These are phyloP conservation scores for Pyrenochaeta sp. DNA, from an alignment of 2,329 filamentous ascomycete genomes.

Conservation along the genomic window DNA sequence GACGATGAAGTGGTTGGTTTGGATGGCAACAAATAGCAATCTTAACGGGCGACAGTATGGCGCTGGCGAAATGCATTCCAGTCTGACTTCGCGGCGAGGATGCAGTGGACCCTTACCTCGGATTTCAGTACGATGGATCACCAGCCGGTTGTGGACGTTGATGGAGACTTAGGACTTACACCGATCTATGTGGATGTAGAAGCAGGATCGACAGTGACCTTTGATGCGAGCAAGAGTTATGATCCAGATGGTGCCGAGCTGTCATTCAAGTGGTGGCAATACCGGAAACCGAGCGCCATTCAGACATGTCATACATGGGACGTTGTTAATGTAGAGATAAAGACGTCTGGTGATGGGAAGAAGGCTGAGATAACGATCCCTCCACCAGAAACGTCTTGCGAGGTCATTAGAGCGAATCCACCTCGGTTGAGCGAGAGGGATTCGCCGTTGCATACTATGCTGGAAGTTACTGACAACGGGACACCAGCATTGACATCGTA, in stretches of 20 bases:
- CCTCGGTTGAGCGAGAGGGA: neutral
- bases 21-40: conserved; percentile 42
- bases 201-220: conserved; percentile 12
- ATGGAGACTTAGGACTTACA: conserved; percentile 14
- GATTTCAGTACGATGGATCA: conserved; percentile 28
- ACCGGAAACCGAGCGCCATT: conserved; percentile 14
- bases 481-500: conserved; percentile 55
- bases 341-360: neutral
- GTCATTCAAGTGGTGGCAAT: conserved; percentile 27
- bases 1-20: conserved; percentile 36
- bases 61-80: conserved; percentile 54
- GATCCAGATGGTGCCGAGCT: conserved; percentile 26
- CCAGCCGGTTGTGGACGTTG: conserved; percentile 21
- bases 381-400: neutral
- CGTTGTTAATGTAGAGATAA: neutral
- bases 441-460: conserved; percentile 53
- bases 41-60: conserved; percentile 51
- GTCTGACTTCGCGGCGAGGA: conserved; percentile 55
- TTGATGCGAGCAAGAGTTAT: conserved; percentile 22
- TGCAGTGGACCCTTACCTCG: conserved; percentile 45
- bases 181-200: conserved; percentile 6
- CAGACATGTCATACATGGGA: conserved; percentile 2
- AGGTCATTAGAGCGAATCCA: neutral
- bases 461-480: conserved; percentile 57
- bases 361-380: neutral